Conservation (phyloP, 257 asterid species). For the Galeopsis tetrahit region DNA sequence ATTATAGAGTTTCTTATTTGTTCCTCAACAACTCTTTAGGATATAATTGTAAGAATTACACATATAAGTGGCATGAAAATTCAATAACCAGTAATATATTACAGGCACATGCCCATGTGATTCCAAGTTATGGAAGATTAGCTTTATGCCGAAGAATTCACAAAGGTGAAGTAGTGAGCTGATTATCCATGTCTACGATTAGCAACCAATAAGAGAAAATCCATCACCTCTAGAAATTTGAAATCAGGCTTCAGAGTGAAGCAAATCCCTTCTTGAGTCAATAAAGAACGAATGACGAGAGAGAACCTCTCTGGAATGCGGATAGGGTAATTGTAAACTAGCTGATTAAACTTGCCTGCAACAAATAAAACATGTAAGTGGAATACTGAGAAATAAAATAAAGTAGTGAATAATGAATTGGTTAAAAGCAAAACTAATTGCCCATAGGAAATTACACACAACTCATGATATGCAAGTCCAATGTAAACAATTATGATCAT, state of each 20-base stretch:
- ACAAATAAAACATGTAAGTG: slow-evolving; percentile 27
- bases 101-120: neutral
- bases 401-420: slow-evolving; percentile 15
- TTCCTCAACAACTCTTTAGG: neutral
- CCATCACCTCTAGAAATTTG: slow-evolving; percentile 94
- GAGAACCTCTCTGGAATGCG: slow-evolving; percentile 99
- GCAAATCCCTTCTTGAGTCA: slow-evolving; percentile 99
- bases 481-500: neutral
- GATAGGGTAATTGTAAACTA: slow-evolving; percentile 94
- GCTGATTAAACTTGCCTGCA: slow-evolving; percentile 94
- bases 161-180: slow-evolving; percentile 8
- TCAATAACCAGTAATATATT: neutral
- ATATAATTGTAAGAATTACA: slow-evolving; percentile 2
- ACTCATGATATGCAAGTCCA: slow-evolving; percentile 14
- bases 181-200: slow-evolving; percentile 14
- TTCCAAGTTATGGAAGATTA: neutral
- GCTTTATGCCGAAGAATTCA: neutral
- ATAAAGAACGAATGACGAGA: slow-evolving; percentile 92
- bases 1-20: neutral
- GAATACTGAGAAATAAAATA: neutral
- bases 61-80: neutral
- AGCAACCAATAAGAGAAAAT: slow-evolving; percentile 9
- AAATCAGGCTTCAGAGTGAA: slow-evolving; percentile 87
- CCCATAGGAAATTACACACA: neutral
- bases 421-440: slow-evolving; percentile 25